phyloP scores from a whole-genome alignment of 1,139 yeast genomes.

The Zygotorulaspora mrakii region DNA sequence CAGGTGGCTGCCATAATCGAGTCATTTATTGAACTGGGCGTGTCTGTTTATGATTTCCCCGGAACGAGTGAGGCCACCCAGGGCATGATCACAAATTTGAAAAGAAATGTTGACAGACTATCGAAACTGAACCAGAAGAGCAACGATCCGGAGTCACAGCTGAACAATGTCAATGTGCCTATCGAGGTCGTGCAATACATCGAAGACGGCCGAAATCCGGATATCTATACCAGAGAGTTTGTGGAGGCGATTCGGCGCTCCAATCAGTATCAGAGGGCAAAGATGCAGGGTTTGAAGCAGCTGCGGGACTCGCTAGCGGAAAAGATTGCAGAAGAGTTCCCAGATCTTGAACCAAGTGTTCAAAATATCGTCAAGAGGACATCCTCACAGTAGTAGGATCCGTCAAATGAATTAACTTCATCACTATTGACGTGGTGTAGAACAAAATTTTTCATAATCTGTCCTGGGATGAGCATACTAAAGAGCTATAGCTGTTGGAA shows the following conservation, averaged over 20 bases:
- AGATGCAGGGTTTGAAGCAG: slow-evolving; percentile 57
- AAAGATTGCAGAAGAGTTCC: slow-evolving; percentile 71
- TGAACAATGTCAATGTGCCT: slow-evolving; percentile 54
- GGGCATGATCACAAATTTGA: slow-evolving; percentile 46
- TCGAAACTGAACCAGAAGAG: slow-evolving; percentile 34
- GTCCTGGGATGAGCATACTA: slow-evolving; percentile 4
- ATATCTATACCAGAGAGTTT: slow-evolving; percentile 92
- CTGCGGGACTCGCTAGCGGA: slow-evolving; percentile 63
- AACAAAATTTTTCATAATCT: slow-evolving; percentile 1
- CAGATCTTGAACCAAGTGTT: slow-evolving; percentile 57
- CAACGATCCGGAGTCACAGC: slow-evolving; percentile 32
- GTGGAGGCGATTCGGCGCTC: slow-evolving; percentile 86
- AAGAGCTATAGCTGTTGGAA: too few relatives aligned
- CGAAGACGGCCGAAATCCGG: slow-evolving; percentile 96
- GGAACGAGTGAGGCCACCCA: slow-evolving; percentile 68
- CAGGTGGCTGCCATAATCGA: slow-evolving; percentile 73
- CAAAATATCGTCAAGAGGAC: slow-evolving; percentile 49
- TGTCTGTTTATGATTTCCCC: slow-evolving; percentile 87
- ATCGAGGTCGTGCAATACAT: slow-evolving; percentile 77
- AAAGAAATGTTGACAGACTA: slow-evolving; percentile 38
- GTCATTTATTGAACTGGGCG: slow-evolving; percentile 81
- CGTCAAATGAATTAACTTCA: too few relatives aligned
- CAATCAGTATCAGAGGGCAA: slow-evolving; percentile 84
- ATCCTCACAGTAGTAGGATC: slow-evolving; percentile 15
- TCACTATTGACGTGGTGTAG: not conserved